A percentile compares a stretch with the other conserved stretches of the same genome.
phyloP scores from a whole-genome alignment of 2,329 filamentous ascomycete species.

The Taxawa tesnikishii region DNA sequence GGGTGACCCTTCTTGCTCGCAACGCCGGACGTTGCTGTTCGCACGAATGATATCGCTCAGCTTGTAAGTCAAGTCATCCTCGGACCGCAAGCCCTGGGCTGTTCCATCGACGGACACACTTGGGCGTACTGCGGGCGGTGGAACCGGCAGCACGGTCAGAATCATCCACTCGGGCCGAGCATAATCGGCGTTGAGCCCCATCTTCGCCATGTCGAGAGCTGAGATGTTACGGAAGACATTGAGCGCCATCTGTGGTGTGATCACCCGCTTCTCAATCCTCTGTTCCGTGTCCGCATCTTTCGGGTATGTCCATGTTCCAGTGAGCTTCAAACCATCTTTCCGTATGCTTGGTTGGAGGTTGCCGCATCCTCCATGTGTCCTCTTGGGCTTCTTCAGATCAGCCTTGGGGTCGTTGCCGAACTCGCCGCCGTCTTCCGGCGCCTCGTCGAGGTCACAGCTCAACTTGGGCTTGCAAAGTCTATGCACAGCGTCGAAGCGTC shows the following conservation, averaged over 20 bases:
- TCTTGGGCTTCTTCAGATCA: conserved; percentile 35
- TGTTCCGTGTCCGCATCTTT: conserved; percentile 65
- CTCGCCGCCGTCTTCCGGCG: conserved; percentile 53
- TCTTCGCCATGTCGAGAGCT: conserved; percentile 67
- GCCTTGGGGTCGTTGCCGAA: conserved; percentile 49
- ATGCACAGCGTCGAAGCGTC: conserved; percentile 88
- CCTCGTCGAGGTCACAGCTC: conserved; percentile 69
- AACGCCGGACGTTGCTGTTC: conserved; percentile 87
- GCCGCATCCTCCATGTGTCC: conserved; percentile 77
- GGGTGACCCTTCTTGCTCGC: conserved; percentile 81
- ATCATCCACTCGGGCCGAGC: conserved; percentile 98
- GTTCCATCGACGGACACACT: conserved; percentile 97
- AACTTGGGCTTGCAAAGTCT: conserved; percentile 80
- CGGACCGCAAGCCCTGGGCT: conserved; percentile 80
- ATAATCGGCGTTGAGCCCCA: conserved; percentile 90
- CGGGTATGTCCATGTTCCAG: conserved; percentile 57
- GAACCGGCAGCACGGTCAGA: conserved; percentile 85
- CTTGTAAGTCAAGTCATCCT: conserved; percentile 99
- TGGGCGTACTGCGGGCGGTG: conserved; percentile 86
- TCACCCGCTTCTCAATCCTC: conserved; percentile 64
- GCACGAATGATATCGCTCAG: conserved; percentile 95
- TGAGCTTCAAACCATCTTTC: conserved; percentile 73
- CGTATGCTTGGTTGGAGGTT: conserved; percentile 82
- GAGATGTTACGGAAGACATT: conserved; percentile 78
- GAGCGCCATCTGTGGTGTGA: conserved; percentile 75